Percentiles rank a stretch among this genome's conserved stretches.
phyloP scores from a whole-genome alignment of 176 grass and related monocot species.

The Oryza officinalis region DNA sequence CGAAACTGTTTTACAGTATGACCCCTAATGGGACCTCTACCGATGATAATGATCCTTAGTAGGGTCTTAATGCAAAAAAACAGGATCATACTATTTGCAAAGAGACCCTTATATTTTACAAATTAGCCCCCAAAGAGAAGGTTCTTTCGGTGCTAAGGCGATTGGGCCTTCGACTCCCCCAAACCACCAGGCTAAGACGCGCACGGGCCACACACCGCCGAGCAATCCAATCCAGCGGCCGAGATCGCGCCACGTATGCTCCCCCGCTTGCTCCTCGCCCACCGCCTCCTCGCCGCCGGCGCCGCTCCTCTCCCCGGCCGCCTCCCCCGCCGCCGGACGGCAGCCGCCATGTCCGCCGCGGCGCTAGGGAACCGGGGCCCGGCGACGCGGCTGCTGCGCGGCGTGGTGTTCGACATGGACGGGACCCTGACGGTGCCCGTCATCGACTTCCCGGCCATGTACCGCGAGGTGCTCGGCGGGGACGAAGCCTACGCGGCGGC shows the following conservation, averaged over 20 bases:
- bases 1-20: background rate
- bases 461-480: constrained; percentile 77
- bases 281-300: constrained; percentile 19
- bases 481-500: constrained; percentile 53
- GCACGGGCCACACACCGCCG: background rate
- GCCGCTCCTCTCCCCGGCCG: constrained; percentile 19
- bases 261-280: constrained; percentile 35
- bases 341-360: constrained; percentile 31
- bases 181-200: background rate
- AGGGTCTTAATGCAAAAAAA: too few relatives aligned
- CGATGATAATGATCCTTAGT: too few relatives aligned
- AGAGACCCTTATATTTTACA: background rate
- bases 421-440: constrained; percentile 92
- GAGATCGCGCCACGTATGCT: constrained; percentile 41
- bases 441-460: constrained; percentile 92
- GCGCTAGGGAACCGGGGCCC: background rate
- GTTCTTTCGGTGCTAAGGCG: too few relatives aligned
- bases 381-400: constrained; percentile 37
- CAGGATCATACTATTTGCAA: background rate
- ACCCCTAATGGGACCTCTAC: background rate
- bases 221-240: constrained; percentile 14
- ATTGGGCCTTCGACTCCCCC: too few relatives aligned
- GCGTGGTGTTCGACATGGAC: constrained; percentile 98
- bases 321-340: constrained; percentile 28
- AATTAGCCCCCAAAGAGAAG: background rate